Conservation (phyloP, 306 rosid genomes). For the Gastrolobium villosum region DNA sequence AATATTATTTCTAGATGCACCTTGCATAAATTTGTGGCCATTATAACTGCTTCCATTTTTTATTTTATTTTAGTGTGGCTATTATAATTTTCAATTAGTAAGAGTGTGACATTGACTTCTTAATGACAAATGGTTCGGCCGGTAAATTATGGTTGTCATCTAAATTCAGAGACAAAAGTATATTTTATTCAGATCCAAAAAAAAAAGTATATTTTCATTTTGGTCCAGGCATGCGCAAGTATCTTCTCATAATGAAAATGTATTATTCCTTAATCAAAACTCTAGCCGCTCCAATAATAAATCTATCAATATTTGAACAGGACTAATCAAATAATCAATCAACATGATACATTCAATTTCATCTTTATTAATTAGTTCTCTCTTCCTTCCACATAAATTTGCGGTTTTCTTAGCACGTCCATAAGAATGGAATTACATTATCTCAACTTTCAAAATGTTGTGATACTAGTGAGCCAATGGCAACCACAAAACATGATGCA, state of each 20-base stretch:
- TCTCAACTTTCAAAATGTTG: not conserved
- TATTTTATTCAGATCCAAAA: no score
- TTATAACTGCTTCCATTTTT: not conserved
- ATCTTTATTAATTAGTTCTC: not conserved
- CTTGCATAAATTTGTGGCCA: slow-evolving; percentile 14
- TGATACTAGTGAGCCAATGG: not conserved
- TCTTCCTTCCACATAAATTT: slow-evolving; percentile 1
- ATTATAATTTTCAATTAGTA: not conserved
- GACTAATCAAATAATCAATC: no score
- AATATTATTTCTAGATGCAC: not conserved
- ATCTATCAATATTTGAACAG: no score
- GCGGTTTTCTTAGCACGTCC: not conserved
- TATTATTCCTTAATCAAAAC: no score
- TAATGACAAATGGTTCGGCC: not conserved
- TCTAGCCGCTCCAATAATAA: no score
- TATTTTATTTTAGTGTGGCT: not conserved
- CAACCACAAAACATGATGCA: slow-evolving; percentile 19
- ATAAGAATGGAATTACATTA: not conserved
- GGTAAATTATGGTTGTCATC: not conserved
- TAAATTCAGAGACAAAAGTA: not conserved
- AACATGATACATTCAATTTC: no score
- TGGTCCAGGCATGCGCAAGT: no score
- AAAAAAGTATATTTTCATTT: no score
- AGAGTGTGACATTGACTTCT: not conserved
- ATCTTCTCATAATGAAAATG: no score